Evolutionary conservation across 768 basidiomycete species (phyloP).

Genomic region (Amanita inopinata): DNA sequence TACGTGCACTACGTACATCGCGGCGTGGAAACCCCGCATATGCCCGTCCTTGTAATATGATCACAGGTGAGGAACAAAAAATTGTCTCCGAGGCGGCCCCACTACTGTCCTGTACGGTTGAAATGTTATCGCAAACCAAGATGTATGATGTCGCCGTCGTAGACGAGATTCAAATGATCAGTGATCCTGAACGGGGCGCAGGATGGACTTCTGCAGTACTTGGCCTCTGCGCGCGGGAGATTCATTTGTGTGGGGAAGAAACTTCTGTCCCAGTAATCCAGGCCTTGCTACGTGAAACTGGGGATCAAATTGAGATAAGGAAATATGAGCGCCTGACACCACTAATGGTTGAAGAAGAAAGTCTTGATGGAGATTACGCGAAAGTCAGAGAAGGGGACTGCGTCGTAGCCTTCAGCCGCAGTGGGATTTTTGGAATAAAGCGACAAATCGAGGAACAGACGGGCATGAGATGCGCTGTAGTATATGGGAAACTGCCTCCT

Average conservation of each 20-base stretch:
- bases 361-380: conserved; percentile 49
- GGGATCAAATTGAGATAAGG: conserved; percentile 73
- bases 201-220: conserved; percentile 82
- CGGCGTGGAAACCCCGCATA: conserved; percentile 33
- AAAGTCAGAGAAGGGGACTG: conserved; percentile 78
- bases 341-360: conserved; percentile 55
- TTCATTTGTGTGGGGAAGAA: conserved; percentile 96
- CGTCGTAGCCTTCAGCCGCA: conserved; percentile 76
- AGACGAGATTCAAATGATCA: conserved; percentile 96
- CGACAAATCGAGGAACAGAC: conserved; percentile 58
- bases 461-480: conserved; percentile 78
- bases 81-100: conserved; percentile 47
- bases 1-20: not conserved
- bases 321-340: conserved; percentile 87
- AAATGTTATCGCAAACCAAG: conserved; percentile 57
- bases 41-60: conserved; percentile 67
- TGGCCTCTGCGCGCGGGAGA: conserved; percentile 63
- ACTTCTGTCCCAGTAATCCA: conserved; percentile 77
- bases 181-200: conserved; percentile 64
- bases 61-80: conserved; percentile 87
- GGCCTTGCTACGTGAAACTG: conserved; percentile 59
- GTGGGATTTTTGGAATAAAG: conserved; percentile 71
- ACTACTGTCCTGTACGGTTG: conserved; percentile 81
- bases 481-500: conserved; percentile 87
- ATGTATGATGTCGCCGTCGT: conserved; percentile 77